phyloP scores from a whole-genome alignment of 305 asterid species.

The Fraxinus xanthoxyloides region DNA sequence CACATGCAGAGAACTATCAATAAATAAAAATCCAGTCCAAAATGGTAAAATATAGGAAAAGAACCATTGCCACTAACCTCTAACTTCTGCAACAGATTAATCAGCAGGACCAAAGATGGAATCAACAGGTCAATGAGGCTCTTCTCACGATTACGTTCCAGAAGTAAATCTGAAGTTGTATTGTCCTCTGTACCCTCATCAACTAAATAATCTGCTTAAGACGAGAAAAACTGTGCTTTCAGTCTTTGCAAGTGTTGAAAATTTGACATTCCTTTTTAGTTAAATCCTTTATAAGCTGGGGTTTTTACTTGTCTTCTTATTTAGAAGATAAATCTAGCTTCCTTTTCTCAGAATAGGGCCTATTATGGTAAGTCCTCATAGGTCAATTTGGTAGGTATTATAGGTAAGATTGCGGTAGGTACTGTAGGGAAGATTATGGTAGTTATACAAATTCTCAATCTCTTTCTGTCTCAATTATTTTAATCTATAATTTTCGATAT shows the following conservation, averaged over 20 bases:
- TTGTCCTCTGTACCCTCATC: constrained; percentile 92
- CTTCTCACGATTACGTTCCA: constrained; percentile 94
- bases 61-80: constrained; percentile 38
- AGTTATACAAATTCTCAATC: neutral
- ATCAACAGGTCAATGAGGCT: constrained; percentile 77
- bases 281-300: neutral
- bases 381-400: neutral
- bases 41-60: neutral
- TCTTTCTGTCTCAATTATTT: neutral
- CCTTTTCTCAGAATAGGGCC: neutral
- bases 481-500: neutral
- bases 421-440: neutral
- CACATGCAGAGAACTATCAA: neutral
- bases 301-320: neutral
- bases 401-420: neutral
- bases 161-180: constrained; percentile 86
- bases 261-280: neutral
- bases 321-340: neutral
- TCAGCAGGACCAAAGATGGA: constrained; percentile 77
- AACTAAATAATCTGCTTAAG: constrained; percentile 83
- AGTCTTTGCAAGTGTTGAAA: neutral
- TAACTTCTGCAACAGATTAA: constrained; percentile 77
- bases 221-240: constrained; percentile 22
- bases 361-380: neutral
- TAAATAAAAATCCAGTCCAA: neutral